These are phyloP conservation scores for Ziziphus jujuba DNA, from an alignment of 306 rosid genomes.

Conservation along the genomic window DNA sequence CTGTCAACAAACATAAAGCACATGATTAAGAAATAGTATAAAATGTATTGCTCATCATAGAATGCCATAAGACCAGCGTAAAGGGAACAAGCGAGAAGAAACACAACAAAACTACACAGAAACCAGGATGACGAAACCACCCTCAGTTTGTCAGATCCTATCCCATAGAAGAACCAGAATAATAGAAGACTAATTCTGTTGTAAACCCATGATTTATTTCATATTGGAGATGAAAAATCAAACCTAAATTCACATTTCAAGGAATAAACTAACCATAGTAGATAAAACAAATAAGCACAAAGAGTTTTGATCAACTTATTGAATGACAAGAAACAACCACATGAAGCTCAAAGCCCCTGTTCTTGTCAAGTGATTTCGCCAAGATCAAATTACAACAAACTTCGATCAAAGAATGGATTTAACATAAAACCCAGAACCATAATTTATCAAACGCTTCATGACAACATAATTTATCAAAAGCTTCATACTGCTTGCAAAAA, in stretches of 20 bases:
- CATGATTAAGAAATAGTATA: neutral
- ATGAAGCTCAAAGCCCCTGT: neutral
- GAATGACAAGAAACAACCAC: neutral
- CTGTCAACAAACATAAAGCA: neutral
- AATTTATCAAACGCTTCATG: neutral
- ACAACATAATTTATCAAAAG: too few relatives aligned
- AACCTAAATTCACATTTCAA: neutral
- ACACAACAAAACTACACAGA: neutral
- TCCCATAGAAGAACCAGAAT: conserved; percentile 5
- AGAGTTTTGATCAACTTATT: neutral
- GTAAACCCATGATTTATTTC: neutral
- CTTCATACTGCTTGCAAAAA: neutral
- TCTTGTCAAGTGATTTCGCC: neutral
- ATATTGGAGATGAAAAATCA: neutral
- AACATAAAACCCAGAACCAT: neutral
- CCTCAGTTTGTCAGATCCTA: conserved; percentile 12
- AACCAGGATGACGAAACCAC: neutral
- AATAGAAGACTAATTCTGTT: neutral
- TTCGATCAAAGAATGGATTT: too few relatives aligned
- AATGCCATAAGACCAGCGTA: neutral
- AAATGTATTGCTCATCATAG: neutral
- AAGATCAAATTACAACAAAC: conserved; percentile 15
- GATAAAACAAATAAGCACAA: neutral
- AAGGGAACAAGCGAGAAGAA: neutral
- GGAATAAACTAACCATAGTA: neutral